Conservation (phyloP, 306 rosid genomes). For the Amphicarpaea edgeworthii region DNA sequence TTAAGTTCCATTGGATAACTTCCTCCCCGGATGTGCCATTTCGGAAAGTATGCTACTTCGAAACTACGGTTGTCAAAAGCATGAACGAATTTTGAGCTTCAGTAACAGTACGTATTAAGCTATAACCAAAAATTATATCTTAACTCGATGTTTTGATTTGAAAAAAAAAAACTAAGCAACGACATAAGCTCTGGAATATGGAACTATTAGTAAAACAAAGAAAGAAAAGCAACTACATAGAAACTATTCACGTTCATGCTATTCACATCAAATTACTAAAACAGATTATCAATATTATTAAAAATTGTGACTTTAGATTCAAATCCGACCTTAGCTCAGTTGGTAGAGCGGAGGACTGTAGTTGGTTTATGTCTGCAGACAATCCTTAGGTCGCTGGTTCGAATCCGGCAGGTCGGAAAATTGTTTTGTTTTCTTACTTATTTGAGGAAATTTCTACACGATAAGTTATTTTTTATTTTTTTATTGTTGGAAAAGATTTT, state of each 20-base stretch:
- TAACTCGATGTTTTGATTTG: no score
- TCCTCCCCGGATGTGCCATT: background rate
- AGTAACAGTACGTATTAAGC: no score
- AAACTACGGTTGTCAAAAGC: background rate
- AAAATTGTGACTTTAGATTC: no score
- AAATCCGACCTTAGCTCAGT: constrained; percentile 42
- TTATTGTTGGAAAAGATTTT: no score
- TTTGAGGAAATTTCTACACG: no score
- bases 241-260: no score
- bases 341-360: constrained; percentile 53
- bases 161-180: background rate
- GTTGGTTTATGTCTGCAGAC: background rate
- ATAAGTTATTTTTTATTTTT: no score
- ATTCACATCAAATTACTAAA: no score
- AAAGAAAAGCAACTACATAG: background rate
- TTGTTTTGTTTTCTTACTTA: no score
- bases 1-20: background rate
- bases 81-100: background rate
- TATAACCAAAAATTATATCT: no score
- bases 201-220: background rate
- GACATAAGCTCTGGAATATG: background rate
- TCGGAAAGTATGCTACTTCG: background rate
- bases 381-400: constrained; percentile 52
- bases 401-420: constrained; percentile 51
- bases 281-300: no score